phyloP scores from a whole-genome alignment of 352 stramenopile genomes.

The Pseudoperonospora humuli region DNA sequence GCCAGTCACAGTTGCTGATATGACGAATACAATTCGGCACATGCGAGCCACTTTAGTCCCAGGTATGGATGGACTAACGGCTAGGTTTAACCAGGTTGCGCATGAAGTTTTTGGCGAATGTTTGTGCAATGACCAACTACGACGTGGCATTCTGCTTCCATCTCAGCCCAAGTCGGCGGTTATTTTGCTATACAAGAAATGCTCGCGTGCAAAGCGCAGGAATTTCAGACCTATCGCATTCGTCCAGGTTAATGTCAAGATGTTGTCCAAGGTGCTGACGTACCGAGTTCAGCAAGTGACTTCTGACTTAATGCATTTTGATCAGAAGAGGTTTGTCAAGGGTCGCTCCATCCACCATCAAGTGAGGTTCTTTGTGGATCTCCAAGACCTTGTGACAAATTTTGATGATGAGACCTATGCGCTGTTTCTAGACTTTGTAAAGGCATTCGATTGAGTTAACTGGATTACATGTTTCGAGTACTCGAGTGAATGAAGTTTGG shows the following conservation, averaged over 20 bases:
- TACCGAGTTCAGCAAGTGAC: neutral
- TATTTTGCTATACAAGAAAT: slow-evolving; percentile 4
- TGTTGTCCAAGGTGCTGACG: slow-evolving; percentile 1
- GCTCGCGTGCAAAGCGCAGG: neutral
- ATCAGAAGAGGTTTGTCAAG: neutral
- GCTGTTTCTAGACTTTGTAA: no score
- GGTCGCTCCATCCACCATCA: neutral
- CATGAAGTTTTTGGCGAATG: neutral
- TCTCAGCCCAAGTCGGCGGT: slow-evolving; percentile 5
- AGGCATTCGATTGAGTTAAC: no score
- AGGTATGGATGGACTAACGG: neutral
- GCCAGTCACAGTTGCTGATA: neutral
- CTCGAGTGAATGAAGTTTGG: no score
- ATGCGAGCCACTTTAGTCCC: neutral
- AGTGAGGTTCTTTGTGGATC: neutral
- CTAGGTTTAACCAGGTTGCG: neutral
- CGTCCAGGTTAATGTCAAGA: no score
- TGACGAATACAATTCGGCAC: neutral
- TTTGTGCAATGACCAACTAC: neutral
- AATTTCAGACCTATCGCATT: slow-evolving; percentile 5
- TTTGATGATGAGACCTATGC: no score
- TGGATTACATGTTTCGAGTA: no score
- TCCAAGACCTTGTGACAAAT: neutral
- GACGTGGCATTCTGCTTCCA: neutral
- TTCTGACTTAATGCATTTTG: no score